Evolutionary conservation across 495 filamentous ascomycete species (phyloP).

Genomic region (Aspergillus cristatus): DNA sequence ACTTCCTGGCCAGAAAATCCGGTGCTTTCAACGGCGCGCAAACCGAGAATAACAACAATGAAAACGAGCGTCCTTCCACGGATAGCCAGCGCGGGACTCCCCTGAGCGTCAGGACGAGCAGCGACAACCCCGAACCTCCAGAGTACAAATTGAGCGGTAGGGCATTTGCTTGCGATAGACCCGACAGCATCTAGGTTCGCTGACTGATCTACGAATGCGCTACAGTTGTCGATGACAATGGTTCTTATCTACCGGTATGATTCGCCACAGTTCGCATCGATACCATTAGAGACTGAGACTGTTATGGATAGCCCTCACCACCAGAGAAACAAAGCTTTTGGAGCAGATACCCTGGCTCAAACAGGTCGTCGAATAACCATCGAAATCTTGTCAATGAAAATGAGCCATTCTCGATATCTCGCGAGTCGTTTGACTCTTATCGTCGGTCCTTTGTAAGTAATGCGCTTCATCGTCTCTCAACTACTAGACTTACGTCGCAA

Average conservation of each 20-base stretch:
- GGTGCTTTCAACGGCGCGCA: constrained; percentile 32
- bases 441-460: constrained; percentile 82
- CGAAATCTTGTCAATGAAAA: constrained; percentile 64
- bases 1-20: constrained; percentile 56
- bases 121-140: constrained; percentile 44
- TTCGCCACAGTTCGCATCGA: not conserved
- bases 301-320: constrained; percentile 66
- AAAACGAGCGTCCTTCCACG: constrained; percentile 43
- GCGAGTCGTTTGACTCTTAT: constrained; percentile 97
- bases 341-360: constrained; percentile 61
- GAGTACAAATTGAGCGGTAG: constrained; percentile 82
- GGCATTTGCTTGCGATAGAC: constrained; percentile 11
- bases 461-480: not conserved
- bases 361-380: constrained; percentile 61
- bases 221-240: constrained; percentile 91
- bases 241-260: constrained; percentile 85
- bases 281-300: not conserved
- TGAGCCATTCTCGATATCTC: constrained; percentile 92
- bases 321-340: constrained; percentile 79
- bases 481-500: constrained; percentile 3
- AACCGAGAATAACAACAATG: constrained; percentile 26
- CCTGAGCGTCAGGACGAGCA: constrained; percentile 51
- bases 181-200: not conserved
- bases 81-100: constrained; percentile 26
- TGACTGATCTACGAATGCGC: constrained; percentile 2